Evolutionary conservation across 495 filamentous ascomycete species (phyloP).

Genomic region (Penicillium longicatenatum): DNA sequence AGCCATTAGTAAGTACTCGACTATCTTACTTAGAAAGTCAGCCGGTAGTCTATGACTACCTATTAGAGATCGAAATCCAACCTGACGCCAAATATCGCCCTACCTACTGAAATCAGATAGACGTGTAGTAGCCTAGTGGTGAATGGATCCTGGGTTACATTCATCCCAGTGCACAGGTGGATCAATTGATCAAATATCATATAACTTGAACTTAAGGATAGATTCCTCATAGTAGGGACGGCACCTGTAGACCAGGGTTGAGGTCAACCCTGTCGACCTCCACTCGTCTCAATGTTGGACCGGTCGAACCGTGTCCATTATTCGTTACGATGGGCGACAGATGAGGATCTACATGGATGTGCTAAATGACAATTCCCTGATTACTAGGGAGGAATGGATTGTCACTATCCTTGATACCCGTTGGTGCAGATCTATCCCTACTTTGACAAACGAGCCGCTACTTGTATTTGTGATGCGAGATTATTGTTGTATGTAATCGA

Average conservation of each 20-base stretch:
- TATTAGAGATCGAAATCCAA: neutral
- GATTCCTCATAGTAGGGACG: constrained; percentile 4
- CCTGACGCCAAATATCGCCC: neutral
- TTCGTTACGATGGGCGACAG: constrained; percentile 19
- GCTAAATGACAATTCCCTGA: neutral
- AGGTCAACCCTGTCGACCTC: constrained; percentile 10
- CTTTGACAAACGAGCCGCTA: too few relatives aligned
- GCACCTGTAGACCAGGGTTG: neutral
- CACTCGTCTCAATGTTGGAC: neutral
- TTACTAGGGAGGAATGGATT: constrained; percentile 17
- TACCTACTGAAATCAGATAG: neutral
- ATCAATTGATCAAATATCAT: neutral
- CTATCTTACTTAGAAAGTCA: neutral
- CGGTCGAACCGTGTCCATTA: constrained; percentile 1
- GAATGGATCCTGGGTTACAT: neutral
- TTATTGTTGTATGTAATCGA: neutral
- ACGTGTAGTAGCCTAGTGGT: neutral
- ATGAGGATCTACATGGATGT: constrained; percentile 12
- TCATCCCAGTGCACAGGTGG: neutral
- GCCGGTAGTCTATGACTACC: neutral
- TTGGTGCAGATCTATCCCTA: neutral
- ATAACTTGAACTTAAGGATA: neutral
- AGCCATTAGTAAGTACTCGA: neutral
- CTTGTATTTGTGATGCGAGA: neutral
- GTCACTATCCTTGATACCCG: constrained; percentile 1